Evolutionary conservation across 2,329 filamentous ascomycete species (phyloP), one percentile per base, ranked within the genome.

Genomic region (Hypoxylon sp.): DNA sequence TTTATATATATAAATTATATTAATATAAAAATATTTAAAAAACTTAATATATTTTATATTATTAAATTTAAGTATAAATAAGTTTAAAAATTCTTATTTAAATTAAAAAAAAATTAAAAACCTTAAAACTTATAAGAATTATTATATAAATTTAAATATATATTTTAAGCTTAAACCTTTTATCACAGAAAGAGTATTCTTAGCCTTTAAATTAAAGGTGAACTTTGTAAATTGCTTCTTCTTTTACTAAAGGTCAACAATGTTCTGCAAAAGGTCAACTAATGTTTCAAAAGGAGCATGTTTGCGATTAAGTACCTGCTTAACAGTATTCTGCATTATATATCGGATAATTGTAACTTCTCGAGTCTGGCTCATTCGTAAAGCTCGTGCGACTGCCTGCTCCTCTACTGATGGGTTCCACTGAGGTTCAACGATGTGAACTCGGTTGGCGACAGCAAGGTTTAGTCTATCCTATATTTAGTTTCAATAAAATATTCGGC

Each of bases 321-420:
- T 78, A 0, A 80, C 71, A 0, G 74, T 75, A 0, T 66, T 41
- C 0, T 68, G 60, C 0, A 77, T 70, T 0, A 79, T 65, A 31
- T 81, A 82, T 17, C 77, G 71, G 0, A 68, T 75, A 0, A 81
- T 71, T 0, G 63, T 47, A 0, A 82, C 78, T 7, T 71, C 43
- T 4, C 71, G 57, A 1, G 63, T 58, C 49, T 82, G 79, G 0
- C 77, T 75, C 0, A 82, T 64, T 0, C 79, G 72, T 2, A 79
- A 63, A 0, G 76, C 77, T 7, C 79, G 67, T 0, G 71, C 77
- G 8, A 82, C 74, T 0, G 79, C 80, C 45, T 83, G 79, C 8
- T 72, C 73, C 49, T 82, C 80, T 0, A 79, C 73, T 2, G 71
- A 75, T 0, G 78, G 79, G 27, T 82, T 82, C 78, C 79, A 82